phyloP scores from a whole-genome alignment of 1,284 basidiomycete species.

The Takashimella tepidaria region DNA sequence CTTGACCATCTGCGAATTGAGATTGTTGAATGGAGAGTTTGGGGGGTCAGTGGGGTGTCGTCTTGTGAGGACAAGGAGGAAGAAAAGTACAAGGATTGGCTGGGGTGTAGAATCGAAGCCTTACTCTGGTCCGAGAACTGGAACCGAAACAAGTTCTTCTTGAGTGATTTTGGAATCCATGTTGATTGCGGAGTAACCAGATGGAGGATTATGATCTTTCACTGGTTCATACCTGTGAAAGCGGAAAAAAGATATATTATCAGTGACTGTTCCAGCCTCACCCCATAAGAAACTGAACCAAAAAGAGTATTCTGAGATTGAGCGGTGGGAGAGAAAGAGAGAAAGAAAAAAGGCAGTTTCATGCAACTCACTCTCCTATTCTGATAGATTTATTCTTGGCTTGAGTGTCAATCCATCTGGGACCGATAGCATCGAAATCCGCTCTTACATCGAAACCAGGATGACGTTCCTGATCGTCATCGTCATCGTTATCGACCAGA shows the following conservation, averaged over 20 bases:
- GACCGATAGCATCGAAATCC: constrained; percentile 84
- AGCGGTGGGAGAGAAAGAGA: too few species aligned
- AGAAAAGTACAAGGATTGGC: neutral
- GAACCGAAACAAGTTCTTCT: constrained; percentile 80
- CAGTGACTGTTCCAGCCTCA: neutral
- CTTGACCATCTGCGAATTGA: constrained; percentile 65
- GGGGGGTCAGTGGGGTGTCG: neutral
- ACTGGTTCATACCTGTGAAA: constrained; percentile 35
- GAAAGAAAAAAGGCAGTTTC: too few species aligned
- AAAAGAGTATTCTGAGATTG: too few species aligned
- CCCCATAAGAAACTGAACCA: too few species aligned
- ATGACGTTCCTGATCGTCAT: constrained; percentile 47
- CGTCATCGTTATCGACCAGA: constrained; percentile 11
- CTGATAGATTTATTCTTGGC: constrained; percentile 46
- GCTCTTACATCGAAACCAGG: constrained; percentile 76
- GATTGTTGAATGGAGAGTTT: too few species aligned
- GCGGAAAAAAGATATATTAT: neutral
- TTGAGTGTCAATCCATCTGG: constrained; percentile 59
- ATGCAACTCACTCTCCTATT: constrained; percentile 34
- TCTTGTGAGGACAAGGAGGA: too few species aligned
- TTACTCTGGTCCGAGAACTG: constrained; percentile 71
- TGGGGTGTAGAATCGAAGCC: constrained; percentile 8
- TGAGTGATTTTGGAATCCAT: constrained; percentile 48
- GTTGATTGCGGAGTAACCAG: constrained; percentile 31
- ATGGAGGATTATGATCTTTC: constrained; percentile 24